phyloP scores from a whole-genome alignment of 1,284 basidiomycete species.

The Heterobasidion occidentale region DNA sequence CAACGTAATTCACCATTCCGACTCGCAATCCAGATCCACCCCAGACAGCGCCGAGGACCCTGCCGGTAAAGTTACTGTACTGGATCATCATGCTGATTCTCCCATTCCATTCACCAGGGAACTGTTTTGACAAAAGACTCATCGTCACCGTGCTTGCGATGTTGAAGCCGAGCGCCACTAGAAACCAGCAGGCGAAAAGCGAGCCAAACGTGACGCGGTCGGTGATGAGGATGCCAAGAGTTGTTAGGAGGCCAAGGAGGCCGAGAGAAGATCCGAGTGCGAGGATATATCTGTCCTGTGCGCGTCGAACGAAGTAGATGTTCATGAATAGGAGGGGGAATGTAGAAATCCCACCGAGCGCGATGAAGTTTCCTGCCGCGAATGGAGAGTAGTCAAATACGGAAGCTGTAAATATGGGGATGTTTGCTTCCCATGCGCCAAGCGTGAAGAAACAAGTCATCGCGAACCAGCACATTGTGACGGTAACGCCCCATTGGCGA shows the following conservation, averaged over 20 bases:
- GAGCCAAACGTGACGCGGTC: conserved; percentile 37
- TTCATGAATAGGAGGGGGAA: conserved; percentile 64
- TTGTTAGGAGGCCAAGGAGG: conserved; percentile 41
- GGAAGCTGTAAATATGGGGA: conserved; percentile 53
- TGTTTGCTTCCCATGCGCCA: conserved; percentile 65
- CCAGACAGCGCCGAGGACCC: conserved; percentile 58
- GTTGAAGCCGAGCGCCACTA: conserved; percentile 64
- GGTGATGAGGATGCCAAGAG: conserved; percentile 30
- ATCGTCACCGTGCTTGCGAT: conserved; percentile 59
- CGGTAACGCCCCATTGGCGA: conserved; percentile 39
- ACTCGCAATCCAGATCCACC: conserved; percentile 60
- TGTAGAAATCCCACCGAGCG: conserved; percentile 51
- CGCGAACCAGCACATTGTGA: conserved; percentile 65
- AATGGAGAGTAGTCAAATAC: conserved; percentile 53
- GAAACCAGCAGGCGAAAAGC: conserved; percentile 59
- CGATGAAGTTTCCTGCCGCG: conserved; percentile 64
- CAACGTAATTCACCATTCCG: conserved; percentile 57
- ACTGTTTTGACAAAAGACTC: conserved; percentile 57
- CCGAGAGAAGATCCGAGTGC: conserved; percentile 46
- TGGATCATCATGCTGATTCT: conserved; percentile 51
- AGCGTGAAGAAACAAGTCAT: conserved; percentile 72
- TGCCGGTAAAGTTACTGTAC: conserved; percentile 58
- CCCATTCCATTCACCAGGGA: conserved; percentile 55
- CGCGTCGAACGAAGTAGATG: conserved; percentile 43
- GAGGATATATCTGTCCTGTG: conserved; percentile 57